Conservation (phyloP, 495 filamentous ascomycete genomes). For the Saxophila tyrrhenica region DNA sequence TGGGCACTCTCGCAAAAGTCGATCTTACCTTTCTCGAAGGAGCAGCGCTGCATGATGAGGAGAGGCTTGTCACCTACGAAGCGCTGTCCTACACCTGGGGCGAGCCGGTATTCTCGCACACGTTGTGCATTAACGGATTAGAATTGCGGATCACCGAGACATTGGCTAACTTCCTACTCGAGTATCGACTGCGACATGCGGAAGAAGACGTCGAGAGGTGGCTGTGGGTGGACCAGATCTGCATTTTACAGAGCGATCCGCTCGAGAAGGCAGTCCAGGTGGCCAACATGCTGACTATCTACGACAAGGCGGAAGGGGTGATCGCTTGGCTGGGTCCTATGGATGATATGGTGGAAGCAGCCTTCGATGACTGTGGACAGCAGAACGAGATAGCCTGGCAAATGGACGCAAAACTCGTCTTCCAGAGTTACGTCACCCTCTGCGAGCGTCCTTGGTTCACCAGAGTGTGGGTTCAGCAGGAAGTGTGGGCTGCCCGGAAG, state of each 20-base stretch:
- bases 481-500: neutral
- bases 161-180: neutral
- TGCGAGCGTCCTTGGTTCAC: neutral
- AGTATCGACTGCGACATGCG: neutral
- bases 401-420: too few species aligned
- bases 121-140: neutral
- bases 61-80: neutral
- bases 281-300: conserved; percentile 25
- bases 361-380: neutral
- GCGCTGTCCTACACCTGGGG: neutral
- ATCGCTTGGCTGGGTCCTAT: conserved; percentile 24
- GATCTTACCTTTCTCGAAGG: neutral
- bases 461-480: neutral
- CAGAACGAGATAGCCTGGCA: too few species aligned
- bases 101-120: neutral
- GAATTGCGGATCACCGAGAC: neutral
- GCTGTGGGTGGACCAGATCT: neutral
- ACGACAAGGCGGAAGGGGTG: conserved; percentile 17
- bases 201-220: neutral
- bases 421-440: neutral
- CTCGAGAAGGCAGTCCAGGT: conserved; percentile 27
- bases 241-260: conserved; percentile 24
- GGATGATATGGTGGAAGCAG: neutral
- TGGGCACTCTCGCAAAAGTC: neutral
- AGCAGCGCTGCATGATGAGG: neutral